phyloP scores from a whole-genome alignment of 116 monocot species.

The Trichopus zeylanicus region DNA sequence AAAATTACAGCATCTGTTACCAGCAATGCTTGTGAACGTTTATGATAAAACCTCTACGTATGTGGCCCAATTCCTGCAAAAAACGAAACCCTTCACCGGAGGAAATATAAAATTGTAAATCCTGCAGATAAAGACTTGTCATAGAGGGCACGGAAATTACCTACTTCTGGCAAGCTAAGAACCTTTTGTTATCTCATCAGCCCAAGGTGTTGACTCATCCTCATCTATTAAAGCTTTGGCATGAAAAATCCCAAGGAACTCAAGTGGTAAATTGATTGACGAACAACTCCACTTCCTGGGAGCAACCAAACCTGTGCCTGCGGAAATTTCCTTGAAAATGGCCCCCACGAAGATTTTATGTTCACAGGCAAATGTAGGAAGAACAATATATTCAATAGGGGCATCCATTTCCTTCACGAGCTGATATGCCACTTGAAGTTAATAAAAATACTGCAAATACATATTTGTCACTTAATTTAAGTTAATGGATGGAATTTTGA shows the following conservation, averaged over 20 bases:
- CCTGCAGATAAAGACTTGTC: no score
- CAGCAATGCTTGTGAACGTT: slow-evolving; percentile 61
- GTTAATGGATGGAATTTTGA: no score
- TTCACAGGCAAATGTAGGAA: slow-evolving; percentile 95
- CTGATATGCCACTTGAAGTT: no score
- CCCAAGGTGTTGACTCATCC: slow-evolving; percentile 76
- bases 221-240: slow-evolving; percentile 71
- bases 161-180: slow-evolving; percentile 92
- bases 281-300: slow-evolving; percentile 99
- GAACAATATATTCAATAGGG: slow-evolving; percentile 84
- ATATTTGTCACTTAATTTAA: no score
- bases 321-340: slow-evolving; percentile 93
- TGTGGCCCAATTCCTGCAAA: slow-evolving; percentile 81
- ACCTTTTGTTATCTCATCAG: slow-evolving; percentile 91
- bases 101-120: neutral
- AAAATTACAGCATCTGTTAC: slow-evolving; percentile 96
- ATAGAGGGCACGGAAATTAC: slow-evolving; percentile 22
- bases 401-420: slow-evolving; percentile 82
- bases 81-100: slow-evolving; percentile 1
- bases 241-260: slow-evolving; percentile 90
- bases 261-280: slow-evolving; percentile 89
- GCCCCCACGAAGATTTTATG: slow-evolving; percentile 96
- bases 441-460: no score
- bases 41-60: slow-evolving; percentile 95
- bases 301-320: slow-evolving; percentile 84